Base-by-base conservation (phyloP, 805 yeast species). In the Candida quercuum region DNA sequence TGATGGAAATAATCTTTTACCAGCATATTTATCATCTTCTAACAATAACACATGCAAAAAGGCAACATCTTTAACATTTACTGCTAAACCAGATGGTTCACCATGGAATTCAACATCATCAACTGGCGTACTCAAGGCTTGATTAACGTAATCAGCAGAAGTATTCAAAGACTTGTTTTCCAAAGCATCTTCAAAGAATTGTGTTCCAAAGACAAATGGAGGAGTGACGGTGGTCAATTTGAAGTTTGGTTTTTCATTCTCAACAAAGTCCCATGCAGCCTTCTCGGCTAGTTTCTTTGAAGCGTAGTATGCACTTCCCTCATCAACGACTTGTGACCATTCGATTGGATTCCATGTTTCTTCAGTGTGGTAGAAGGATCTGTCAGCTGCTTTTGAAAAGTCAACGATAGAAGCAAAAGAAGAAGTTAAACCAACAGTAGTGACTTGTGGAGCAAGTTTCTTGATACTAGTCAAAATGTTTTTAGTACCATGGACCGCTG, bases 251-350 rank as follows among this genome's bases (percentile, higher is more conserved):
- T 58, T 53, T 23, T 60, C 51, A 13, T 54, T 50, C 32, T 63
- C 50, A 19, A 63, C 39, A 32, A 71, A 59, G 21, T 72, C 69
- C 85, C 86, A 78, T 7, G 80, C 81, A 1, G 74, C 71, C 35
- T 58, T 58, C 54, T 79, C 85, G 13, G 82, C 81, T 42, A 71
- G 68, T 30, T 69, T 72, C 57, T 76, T 76, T n/a, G 81, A 74
- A 4, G 73, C 83, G 35, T 69, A 42, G 53, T 77, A 76, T 5
- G 77, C 81, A 22, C 39, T 40, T 7, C 49, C 44, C 1, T 67
- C 64, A 23, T 56, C 45, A 6, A 51, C 43, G 33, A 67, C 64
- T 37, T 66, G 62, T 35, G 71, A 74, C 67, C 71, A 68, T 11
- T 74, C 64, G 27, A 72, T 61, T 25, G 69, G 71, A 41, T 76